Evolutionary conservation across 129 eudicot genomes (phyloP).

Genomic region (Saussurea involucrata): DNA sequence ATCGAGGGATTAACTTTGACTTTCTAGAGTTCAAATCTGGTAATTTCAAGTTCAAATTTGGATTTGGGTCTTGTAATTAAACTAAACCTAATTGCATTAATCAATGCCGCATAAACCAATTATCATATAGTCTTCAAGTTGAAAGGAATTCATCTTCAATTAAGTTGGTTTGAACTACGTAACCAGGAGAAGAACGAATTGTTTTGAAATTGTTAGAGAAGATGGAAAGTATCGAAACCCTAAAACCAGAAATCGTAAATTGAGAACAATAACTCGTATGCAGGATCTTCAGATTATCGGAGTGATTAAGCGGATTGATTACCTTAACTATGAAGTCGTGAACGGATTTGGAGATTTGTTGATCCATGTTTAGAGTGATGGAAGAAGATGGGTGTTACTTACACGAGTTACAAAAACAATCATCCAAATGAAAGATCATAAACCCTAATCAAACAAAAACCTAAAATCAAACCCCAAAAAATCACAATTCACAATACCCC

Average conservation of each 20-base stretch:
- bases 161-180: not conserved
- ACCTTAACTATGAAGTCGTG: slow-evolving; percentile 82
- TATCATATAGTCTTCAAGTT: not conserved
- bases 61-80: not conserved
- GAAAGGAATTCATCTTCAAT: slow-evolving; percentile 1
- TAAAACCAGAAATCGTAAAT: not conserved
- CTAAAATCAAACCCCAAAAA: not conserved
- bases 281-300: not conserved
- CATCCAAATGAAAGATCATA: slow-evolving; percentile 28
- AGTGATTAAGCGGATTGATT: not conserved
- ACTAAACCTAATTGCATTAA: not conserved
- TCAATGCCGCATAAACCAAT: not conserved
- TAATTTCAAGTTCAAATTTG: not conserved
- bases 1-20: no score
- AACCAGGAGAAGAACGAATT: not conserved
- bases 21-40: not conserved
- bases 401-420: not conserved
- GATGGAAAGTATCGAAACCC: not conserved
- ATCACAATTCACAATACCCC: not conserved
- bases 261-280: not conserved
- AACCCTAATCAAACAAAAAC: slow-evolving; percentile 25
- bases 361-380: slow-evolving; percentile 28
- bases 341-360: slow-evolving; percentile 48
- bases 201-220: not conserved
- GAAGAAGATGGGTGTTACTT: slow-evolving; percentile 42